These are phyloP conservation scores for Ustilago trichophora DNA, from an alignment of 1,284 basidiomycete genomes.

Conservation along the genomic window DNA sequence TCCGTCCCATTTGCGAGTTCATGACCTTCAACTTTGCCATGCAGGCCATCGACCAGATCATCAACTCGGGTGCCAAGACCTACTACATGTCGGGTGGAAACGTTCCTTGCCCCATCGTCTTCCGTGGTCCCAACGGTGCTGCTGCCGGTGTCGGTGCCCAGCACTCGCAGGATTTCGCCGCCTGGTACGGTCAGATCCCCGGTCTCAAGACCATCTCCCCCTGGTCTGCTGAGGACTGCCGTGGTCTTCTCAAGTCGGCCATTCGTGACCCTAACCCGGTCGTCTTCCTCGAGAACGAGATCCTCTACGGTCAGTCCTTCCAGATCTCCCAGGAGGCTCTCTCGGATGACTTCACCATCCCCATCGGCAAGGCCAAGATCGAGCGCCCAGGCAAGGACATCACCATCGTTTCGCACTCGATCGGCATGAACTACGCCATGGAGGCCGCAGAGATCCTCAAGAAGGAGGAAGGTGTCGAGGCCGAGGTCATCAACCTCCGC, in stretches of 20 bases:
- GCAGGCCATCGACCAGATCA: slow-evolving; percentile 97
- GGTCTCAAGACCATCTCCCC: slow-evolving; percentile 98
- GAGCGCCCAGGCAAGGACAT: slow-evolving; percentile 92
- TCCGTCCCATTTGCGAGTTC: slow-evolving; percentile 98
- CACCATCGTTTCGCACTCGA: slow-evolving; percentile 87
- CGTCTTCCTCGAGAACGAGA: slow-evolving; percentile 99
- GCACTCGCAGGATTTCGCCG: slow-evolving; percentile 70
- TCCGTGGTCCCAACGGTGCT: slow-evolving; percentile 99
- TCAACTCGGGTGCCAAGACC: slow-evolving; percentile 99
- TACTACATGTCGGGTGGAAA: slow-evolving; percentile 99
- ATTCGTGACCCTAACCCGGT: slow-evolving; percentile 98
- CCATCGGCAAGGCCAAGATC: slow-evolving; percentile 97
- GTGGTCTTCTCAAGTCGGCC: slow-evolving; percentile 94
- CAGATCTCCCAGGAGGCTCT: slow-evolving; percentile 93
- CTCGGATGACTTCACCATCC: slow-evolving; percentile 88
- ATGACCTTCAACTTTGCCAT: slow-evolving; percentile 79
- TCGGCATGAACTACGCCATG: slow-evolving; percentile 62
- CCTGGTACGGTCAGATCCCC: slow-evolving; percentile 93
- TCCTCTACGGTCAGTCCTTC: slow-evolving; percentile 97
- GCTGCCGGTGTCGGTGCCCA: slow-evolving; percentile 92
- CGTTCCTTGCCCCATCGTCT: slow-evolving; percentile 95
- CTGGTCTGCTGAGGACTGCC: slow-evolving; percentile 97
- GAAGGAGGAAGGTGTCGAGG: slow-evolving; percentile 92
- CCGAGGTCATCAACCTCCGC: slow-evolving; percentile 97
- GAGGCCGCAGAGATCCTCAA: slow-evolving; percentile 85